Conservation (phyloP, 2,329 filamentous ascomycete species). For the Ophiocordyceps robertsii region DNA sequence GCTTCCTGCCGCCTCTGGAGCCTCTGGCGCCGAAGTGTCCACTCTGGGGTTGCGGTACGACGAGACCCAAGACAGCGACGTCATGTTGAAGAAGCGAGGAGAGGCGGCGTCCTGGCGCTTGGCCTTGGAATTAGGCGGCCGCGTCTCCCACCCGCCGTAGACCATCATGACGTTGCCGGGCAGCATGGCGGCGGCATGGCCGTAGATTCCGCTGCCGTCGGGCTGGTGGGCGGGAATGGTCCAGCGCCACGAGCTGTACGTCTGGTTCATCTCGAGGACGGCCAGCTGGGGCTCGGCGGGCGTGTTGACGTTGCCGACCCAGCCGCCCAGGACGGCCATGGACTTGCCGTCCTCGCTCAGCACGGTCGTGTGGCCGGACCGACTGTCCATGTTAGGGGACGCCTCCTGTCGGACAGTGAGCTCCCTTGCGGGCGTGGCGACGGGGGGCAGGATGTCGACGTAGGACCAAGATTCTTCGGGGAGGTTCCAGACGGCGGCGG, state of each 20-base stretch:
- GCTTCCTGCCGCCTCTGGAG: constrained; percentile 9
- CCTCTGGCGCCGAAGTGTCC: constrained; percentile 5
- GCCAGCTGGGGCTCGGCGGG: constrained; percentile 73
- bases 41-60: constrained; percentile 33
- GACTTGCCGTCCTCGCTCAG: constrained; percentile 64
- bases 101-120: constrained; percentile 19
- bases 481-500: constrained; percentile 73
- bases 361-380: constrained; percentile 81
- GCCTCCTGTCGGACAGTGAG: constrained; percentile 10
- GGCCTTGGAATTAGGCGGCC: constrained; percentile 9
- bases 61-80: constrained; percentile 37
- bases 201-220: constrained; percentile 36
- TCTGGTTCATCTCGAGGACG: constrained; percentile 60
- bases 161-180: constrained; percentile 58
- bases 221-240: constrained; percentile 41
- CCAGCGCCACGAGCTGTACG: constrained; percentile 67
- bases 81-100: constrained; percentile 42
- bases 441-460: constrained; percentile 36
- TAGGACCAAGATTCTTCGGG: constrained; percentile 84
- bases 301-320: constrained; percentile 70
- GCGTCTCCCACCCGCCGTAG: constrained; percentile 46
- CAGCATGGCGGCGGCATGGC: constrained; percentile 48
- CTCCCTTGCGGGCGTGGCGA: not conserved
- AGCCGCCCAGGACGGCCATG: constrained; percentile 77
- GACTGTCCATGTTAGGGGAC: constrained; percentile 46